Conservation (phyloP, 2,329 filamentous ascomycete genomes). For the Elsinoe necatrix region DNA sequence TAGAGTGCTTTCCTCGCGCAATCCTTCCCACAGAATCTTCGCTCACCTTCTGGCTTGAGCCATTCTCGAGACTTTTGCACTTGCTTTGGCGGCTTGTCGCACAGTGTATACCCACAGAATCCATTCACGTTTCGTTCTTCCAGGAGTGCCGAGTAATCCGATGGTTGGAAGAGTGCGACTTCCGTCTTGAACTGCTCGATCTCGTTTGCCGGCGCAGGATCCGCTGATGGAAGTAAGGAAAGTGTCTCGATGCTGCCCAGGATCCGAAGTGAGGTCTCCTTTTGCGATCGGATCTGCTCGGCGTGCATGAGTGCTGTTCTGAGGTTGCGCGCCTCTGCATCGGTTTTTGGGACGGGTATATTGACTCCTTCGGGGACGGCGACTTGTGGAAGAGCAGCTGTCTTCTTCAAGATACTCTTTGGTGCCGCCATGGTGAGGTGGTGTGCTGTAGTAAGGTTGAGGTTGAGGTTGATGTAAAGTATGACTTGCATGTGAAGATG, state of each 20-base stretch:
- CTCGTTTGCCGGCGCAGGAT: slow-evolving; percentile 44
- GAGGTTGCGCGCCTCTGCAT: slow-evolving; percentile 34
- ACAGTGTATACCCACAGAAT: slow-evolving; percentile 77
- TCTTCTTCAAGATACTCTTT: slow-evolving; percentile 41
- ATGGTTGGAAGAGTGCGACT: slow-evolving; percentile 68
- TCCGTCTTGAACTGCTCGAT: slow-evolving; percentile 55
- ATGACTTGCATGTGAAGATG: not conserved
- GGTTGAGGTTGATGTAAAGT: not conserved
- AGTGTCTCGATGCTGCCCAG: slow-evolving; percentile 63
- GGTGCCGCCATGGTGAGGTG: slow-evolving; percentile 22
- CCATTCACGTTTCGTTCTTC: slow-evolving; percentile 79
- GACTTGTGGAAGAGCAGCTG: slow-evolving; percentile 19
- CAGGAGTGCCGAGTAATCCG: slow-evolving; percentile 82
- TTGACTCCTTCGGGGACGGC: slow-evolving; percentile 1
- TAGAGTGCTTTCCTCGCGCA: slow-evolving; percentile 77
- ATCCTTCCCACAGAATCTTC: slow-evolving; percentile 76
- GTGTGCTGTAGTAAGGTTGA: not conserved
- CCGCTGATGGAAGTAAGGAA: slow-evolving; percentile 40
- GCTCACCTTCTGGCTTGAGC: slow-evolving; percentile 63
- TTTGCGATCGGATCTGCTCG: slow-evolving; percentile 70
- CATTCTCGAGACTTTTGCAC: slow-evolving; percentile 46
- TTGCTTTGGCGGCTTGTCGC: slow-evolving; percentile 51
- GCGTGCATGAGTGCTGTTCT: slow-evolving; percentile 76
- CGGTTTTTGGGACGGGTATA: slow-evolving; percentile 21
- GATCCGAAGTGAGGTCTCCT: slow-evolving; percentile 67